Evolutionary conservation across 805 yeast species (phyloP), one percentile per base, ranked within the genome.

Genomic region (Jamesozyma jinghongensis): DNA sequence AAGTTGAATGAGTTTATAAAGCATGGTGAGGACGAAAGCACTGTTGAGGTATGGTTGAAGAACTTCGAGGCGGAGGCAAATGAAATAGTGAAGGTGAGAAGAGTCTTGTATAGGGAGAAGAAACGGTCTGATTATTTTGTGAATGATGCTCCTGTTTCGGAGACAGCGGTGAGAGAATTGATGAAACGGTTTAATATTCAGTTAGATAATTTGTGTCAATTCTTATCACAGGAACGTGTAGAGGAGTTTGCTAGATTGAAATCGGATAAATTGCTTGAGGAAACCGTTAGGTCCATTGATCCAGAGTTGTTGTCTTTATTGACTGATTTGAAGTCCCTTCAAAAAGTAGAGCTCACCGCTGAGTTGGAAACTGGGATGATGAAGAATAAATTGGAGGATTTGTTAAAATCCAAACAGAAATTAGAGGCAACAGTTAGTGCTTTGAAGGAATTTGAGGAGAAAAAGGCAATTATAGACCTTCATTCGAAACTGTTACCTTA

Each of bases 191-290:
- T 77, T 46, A 83, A 83, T 54, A 82, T 92, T 44, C 97, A 92
- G 55, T 68, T 92, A 42, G 94, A 86, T 56, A 92, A 90, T 57
- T 68, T 90, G 37, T 88, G 97, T 55, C 97, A 90, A 57, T 92
- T 92, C 54, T 66, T 92, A 41, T 95, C 98, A 0, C 99, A 92
- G 57, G 97, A 90, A 52, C 71, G 94, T 44, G 97, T 92, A 5
- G 90, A 94, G 2, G 86, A 85, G 48, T 92, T 92, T 67, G 94
- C 97, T 0, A 74, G 81, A 3, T 65, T 85, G 48, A 73, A 83
- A 22, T 84, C 94, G 1, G 87, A 83, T 46, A 77, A 77, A 44
- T 64, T 90, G 7, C 67, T 92, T 11, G 53, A 68, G 19, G 94
- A 85, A 52, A 85, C 95, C 1, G 85, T 87, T 53, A 66, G 90